A percentile compares a stretch with the other conserved stretches of the same genome.
These are phyloP conservation scores for Colletotrichum melonis DNA, from an alignment of 2,329 filamentous ascomycete genomes.

Conservation along the genomic window DNA sequence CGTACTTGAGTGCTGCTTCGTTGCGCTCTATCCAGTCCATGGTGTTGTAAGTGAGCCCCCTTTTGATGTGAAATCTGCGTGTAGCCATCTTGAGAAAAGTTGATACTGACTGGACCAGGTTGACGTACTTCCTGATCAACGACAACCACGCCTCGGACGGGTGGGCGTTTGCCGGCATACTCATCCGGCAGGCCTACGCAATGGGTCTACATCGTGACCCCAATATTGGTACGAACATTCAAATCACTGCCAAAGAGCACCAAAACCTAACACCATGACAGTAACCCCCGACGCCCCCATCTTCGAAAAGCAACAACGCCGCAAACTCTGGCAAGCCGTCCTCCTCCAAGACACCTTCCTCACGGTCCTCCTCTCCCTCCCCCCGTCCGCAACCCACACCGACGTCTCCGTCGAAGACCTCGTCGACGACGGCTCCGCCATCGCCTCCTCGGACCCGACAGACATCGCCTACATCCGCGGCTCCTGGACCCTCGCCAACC, in stretches of 20 bases:
- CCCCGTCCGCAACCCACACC: conserved; percentile 82
- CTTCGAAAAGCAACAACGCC: conserved; percentile 81
- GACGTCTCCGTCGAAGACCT: conserved; percentile 83
- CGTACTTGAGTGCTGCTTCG: conserved; percentile 80
- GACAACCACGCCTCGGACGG: conserved; percentile 87
- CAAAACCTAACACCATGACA: conserved; percentile 40
- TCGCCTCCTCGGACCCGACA: conserved; percentile 70
- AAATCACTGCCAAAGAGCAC: conserved; percentile 32
- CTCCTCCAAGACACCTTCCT: conserved; percentile 85
- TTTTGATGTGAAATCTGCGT: too few species aligned
- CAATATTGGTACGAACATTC: conserved; percentile 67
- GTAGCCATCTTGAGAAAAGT: neutral
- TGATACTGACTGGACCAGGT: conserved; percentile 41
- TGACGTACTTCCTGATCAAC: conserved; percentile 87
- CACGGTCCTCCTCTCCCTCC: conserved; percentile 80
- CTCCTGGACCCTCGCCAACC: conserved; percentile 82
- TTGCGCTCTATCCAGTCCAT: conserved; percentile 81
- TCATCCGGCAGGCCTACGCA: conserved; percentile 82
- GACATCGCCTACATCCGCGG: conserved; percentile 79
- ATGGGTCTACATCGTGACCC: conserved; percentile 86
- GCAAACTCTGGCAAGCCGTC: conserved; percentile 86
- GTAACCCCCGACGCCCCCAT: conserved; percentile 73
- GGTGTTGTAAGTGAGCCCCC: conserved; percentile 64
- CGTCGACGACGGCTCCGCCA: conserved; percentile 68
- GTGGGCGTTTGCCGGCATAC: conserved; percentile 83